Evolutionary conservation across 495 filamentous ascomycete genomes (phyloP).

Genomic region (Neohortaea acidophila): DNA sequence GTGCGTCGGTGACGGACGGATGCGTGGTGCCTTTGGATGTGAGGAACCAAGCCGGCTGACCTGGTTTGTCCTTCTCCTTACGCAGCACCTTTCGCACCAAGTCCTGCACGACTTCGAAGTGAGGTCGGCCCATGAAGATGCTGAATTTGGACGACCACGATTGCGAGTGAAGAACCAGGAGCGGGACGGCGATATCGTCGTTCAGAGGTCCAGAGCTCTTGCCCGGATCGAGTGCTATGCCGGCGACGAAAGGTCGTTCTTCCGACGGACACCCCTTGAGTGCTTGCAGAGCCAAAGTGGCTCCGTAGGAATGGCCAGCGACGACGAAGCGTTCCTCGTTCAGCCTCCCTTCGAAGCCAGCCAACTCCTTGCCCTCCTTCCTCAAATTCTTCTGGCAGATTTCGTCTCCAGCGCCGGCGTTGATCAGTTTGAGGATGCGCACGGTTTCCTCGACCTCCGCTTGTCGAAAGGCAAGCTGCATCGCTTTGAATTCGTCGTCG

Average conservation of each 20-base stretch:
- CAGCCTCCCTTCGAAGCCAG: conserved; percentile 25
- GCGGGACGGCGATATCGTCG: conserved; percentile 33
- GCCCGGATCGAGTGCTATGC: conserved; percentile 36
- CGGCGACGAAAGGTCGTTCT: conserved; percentile 29
- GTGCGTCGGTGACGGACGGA: conserved; percentile 39
- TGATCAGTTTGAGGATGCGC: conserved; percentile 29
- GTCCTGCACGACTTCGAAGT: conserved; percentile 36
- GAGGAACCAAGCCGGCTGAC: conserved; percentile 35
- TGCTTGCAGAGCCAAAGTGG: conserved; percentile 36
- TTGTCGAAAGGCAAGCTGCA: conserved; percentile 36
- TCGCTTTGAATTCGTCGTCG: conserved; percentile 30
- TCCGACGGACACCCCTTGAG: conserved; percentile 21
- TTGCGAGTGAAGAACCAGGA: conserved; percentile 36
- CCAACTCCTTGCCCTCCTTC: conserved; percentile 16
- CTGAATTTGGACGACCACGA: conserved; percentile 34
- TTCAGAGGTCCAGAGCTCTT: conserved; percentile 39
- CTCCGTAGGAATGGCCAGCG: conserved; percentile 39
- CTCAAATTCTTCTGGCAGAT: conserved; percentile 23
- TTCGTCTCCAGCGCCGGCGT: conserved; percentile 27
- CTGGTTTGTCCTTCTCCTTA: not conserved
- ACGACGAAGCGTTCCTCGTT: conserved; percentile 30
- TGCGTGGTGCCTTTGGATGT: conserved; percentile 36
- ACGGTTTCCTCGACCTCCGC: conserved; percentile 39
- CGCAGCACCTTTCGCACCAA: conserved; percentile 22
- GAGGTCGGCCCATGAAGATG: conserved; percentile 35